A percentile compares a stretch with the other conserved stretches of the same genome.
These are phyloP conservation scores for Boletellus dicymbophilus DNA, from an alignment of 1,284 basidiomycete genomes.

Conservation along the genomic window DNA sequence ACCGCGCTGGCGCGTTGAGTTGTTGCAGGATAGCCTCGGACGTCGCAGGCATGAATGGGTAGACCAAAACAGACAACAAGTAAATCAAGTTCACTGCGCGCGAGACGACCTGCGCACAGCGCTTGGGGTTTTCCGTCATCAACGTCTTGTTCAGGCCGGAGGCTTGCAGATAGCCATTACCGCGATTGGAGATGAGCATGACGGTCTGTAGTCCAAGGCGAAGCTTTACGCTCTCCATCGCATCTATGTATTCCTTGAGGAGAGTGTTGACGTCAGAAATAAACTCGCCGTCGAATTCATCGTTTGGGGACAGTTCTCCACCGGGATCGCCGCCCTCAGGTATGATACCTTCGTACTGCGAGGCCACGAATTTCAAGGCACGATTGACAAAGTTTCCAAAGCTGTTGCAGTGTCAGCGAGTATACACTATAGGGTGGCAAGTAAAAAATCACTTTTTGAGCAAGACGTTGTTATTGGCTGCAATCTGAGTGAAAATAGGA, in stretches of 20 bases:
- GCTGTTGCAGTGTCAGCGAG: constrained; percentile 41
- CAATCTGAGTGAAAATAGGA: constrained; percentile 51
- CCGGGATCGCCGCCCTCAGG: constrained; percentile 75
- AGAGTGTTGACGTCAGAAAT: constrained; percentile 80
- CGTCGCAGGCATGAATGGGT: constrained; percentile 97
- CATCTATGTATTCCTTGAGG: constrained; percentile 80
- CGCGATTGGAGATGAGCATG: constrained; percentile 91
- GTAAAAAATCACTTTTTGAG: constrained; percentile 79
- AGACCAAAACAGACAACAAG: constrained; percentile 79
- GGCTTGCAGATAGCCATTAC: constrained; percentile 93
- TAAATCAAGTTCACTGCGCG: constrained; percentile 96
- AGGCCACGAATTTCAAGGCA: constrained; percentile 87
- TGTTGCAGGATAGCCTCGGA: constrained; percentile 83
- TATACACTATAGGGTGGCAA: background rate
- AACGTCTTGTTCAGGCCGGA: constrained; percentile 92
- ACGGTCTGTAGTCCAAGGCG: constrained; percentile 85
- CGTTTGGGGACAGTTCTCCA: constrained; percentile 70
- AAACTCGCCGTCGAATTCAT: constrained; percentile 76
- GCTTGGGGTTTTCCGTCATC: constrained; percentile 77
- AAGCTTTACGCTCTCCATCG: constrained; percentile 92
- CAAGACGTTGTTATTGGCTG: constrained; percentile 93
- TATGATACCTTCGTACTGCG: constrained; percentile 82
- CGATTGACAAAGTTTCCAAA: constrained; percentile 99
- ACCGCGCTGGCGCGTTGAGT: constrained; percentile 87
- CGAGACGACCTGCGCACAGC: constrained; percentile 90